Evolutionary conservation across 164 flowering plant genomes (phyloP), one percentile per base, ranked within the genome.

Genomic region (Berberis thunbergii): DNA sequence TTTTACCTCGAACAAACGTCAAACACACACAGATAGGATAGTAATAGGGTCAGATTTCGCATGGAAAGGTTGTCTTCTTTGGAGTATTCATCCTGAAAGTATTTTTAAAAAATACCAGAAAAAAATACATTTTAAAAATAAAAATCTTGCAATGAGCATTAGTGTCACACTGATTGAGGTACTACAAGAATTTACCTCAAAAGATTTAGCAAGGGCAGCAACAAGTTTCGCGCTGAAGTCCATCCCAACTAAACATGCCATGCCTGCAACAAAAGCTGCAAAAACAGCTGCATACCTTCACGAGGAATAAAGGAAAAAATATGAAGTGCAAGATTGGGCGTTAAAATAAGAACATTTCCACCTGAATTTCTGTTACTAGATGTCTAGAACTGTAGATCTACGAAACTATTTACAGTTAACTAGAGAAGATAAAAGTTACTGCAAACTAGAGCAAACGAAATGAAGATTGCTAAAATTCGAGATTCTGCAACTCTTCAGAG

Each of bases 211-310:
- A 60, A 91, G 81, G 39, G 86, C 79, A 63, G 89, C 85, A 74
- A 91, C 65, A 71, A 95, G 81, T 75, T 86, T 91, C 69, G 99
- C 97, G 67, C 98, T 74, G 70, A 95, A 88, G 64, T 89, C 94
- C 40, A 85, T 79, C 53, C 98, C 99, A 72, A 82, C 89, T 50
- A 62, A 70, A 68, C 86, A 84, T 62, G 92, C 82, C 89, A 91
- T 81, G 64, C 99, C 99, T 45, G 97, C 94, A 74, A 89, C 85
- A 82, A 89, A 88, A 67, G 97, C 84, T 42, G 89, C 95, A 81
- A 88, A 90, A 65, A 83, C 84, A 67, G 96, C 87, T 76, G 94
- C 96, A 83, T 88, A 80, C 88, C 97, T 93, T 67, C 70, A 83
- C 54, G 66, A 63, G 63, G 49, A 66, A 64, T 64, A 43, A 5